These are phyloP conservation scores for Botrytis byssoidea DNA, from an alignment of 2,329 filamentous ascomycete genomes.

Conservation along the genomic window DNA sequence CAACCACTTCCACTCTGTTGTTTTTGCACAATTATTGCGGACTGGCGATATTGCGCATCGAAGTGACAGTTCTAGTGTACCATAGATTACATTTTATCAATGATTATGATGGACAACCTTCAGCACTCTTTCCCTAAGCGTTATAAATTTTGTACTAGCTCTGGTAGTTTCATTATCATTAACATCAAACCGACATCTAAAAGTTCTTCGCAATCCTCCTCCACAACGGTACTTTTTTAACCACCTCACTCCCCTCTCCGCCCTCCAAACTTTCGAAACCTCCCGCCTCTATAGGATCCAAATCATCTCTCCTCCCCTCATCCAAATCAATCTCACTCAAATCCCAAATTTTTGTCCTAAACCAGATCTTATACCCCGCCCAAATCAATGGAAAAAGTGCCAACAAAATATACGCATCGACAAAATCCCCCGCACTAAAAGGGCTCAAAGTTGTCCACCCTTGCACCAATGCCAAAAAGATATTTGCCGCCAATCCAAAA, in stretches of 20 bases:
- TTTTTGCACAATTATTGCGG: too few species aligned
- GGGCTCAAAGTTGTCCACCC: conserved; percentile 60
- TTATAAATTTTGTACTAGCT: background rate
- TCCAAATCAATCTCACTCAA: conserved; percentile 55
- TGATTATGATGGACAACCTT: background rate
- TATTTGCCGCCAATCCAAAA: conserved; percentile 56
- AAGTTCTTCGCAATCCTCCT: conserved; percentile 18
- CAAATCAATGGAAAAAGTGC: conserved; percentile 60
- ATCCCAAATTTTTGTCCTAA: conserved; percentile 52
- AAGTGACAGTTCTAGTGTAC: background rate
- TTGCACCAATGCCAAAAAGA: conserved; percentile 60
- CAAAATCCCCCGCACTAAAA: conserved; percentile 57
- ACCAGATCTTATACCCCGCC: conserved; percentile 52
- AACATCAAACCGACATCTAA: background rate
- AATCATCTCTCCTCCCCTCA: conserved; percentile 48
- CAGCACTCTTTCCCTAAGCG: background rate
- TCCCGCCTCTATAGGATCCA: background rate
- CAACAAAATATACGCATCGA: conserved; percentile 62
- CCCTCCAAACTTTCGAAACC: background rate
- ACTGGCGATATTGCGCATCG: too few species aligned
- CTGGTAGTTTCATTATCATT: too few species aligned
- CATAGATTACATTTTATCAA: background rate
- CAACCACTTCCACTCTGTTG: too few species aligned
- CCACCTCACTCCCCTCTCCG: background rate
- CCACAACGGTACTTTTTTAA: conserved; percentile 10